phyloP scores from a whole-genome alignment of 1,284 basidiomycete genomes.

The Ganoderma resinaceum region DNA sequence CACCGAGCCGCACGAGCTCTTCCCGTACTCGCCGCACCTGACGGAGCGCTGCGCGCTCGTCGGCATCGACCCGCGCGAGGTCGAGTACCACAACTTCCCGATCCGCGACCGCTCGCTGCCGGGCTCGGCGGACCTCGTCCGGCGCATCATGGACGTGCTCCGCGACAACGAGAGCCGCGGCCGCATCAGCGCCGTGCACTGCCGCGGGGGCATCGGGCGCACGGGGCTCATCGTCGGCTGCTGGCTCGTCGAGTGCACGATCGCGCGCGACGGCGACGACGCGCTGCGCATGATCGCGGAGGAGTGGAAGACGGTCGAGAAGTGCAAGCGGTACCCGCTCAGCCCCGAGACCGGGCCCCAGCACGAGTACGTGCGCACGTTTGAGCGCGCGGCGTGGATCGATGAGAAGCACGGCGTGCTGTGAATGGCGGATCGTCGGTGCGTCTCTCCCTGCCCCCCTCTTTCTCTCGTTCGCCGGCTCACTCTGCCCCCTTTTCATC shows the following conservation, averaged over 20 bases:
- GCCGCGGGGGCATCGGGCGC: constrained; percentile 77
- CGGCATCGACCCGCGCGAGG: constrained; percentile 55
- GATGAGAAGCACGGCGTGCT: constrained; percentile 33
- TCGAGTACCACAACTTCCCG: constrained; percentile 79
- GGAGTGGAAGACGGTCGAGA: constrained; percentile 78
- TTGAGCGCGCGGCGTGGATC: constrained; percentile 37
- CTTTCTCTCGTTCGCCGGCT: neutral
- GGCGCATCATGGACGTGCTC: constrained; percentile 61
- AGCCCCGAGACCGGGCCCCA: constrained; percentile 82
- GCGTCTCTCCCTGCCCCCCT: neutral
- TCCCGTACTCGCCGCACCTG: constrained; percentile 67
- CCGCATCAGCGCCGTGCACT: constrained; percentile 72
- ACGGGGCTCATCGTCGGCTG: constrained; percentile 81
- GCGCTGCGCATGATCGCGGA: constrained; percentile 67
- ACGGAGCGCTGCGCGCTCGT: constrained; percentile 57
- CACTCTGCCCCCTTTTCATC: neutral
- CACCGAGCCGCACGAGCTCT: constrained; percentile 74
- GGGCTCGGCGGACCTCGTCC: constrained; percentile 59
- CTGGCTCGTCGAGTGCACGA: constrained; percentile 74
- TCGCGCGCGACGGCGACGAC: constrained; percentile 65
- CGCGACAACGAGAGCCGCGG: constrained; percentile 61
- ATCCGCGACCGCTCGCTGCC: constrained; percentile 75
- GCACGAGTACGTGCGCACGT: constrained; percentile 73
- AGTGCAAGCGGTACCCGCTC: constrained; percentile 73
- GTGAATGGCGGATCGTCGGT: constrained; percentile 30